These are phyloP conservation scores for Monosporascus sp. DNA, from an alignment of 2,329 filamentous ascomycete species.

Conservation along the genomic window DNA sequence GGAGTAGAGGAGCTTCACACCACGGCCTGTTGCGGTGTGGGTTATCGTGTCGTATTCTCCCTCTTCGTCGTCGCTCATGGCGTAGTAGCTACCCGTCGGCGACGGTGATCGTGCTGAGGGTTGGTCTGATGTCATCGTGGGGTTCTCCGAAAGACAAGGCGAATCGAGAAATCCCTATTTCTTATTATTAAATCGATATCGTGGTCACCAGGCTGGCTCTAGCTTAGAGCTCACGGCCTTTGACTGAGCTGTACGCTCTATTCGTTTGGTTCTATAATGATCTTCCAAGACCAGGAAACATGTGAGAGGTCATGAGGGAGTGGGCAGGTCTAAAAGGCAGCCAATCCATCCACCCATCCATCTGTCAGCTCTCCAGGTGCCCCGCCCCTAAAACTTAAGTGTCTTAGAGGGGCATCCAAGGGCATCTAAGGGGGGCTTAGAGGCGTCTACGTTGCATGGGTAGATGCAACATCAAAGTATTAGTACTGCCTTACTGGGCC, in stretches of 20 bases:
- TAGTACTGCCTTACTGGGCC: neutral
- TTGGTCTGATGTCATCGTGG: conserved; percentile 30
- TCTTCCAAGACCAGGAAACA: neutral
- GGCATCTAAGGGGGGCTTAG: neutral
- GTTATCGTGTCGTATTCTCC: conserved; percentile 92
- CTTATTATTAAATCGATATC: no score
- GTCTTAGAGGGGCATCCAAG: neutral
- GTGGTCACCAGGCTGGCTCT: neutral
- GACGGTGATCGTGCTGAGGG: conserved; percentile 48
- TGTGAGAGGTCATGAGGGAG: neutral
- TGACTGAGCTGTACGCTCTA: neutral
- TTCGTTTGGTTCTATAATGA: neutral
- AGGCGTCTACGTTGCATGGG: neutral
- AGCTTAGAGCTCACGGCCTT: neutral
- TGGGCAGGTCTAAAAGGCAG: neutral
- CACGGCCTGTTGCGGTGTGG: conserved; percentile 68
- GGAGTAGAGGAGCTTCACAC: conserved; percentile 89
- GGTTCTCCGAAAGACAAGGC: conserved; percentile 6
- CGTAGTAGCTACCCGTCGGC: conserved; percentile 85
- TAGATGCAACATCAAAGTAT: neutral
- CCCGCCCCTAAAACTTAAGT: neutral
- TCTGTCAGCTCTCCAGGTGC: neutral
- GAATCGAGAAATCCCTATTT: no score
- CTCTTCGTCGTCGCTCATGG: conserved; percentile 94
- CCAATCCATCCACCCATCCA: neutral